These are phyloP conservation scores for Pseudonitzschia multiseries DNA, from an alignment of 108 stramenopile species.

Conservation along the genomic window DNA sequence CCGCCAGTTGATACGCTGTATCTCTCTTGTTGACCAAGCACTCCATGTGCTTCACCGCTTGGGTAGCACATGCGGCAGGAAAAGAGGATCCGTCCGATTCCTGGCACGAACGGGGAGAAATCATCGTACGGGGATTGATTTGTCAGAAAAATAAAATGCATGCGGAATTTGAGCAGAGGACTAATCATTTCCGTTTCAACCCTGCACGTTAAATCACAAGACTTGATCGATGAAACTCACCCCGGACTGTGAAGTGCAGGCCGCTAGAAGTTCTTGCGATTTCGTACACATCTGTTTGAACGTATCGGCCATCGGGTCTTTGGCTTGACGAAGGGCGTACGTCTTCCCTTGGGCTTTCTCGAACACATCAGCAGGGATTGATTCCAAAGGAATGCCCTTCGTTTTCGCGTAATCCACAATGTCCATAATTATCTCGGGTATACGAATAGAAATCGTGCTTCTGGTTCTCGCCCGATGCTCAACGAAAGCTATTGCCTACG, in stretches of 20 bases:
- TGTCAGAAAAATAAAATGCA: background rate
- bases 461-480: too few species aligned
- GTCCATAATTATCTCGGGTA: conserved; percentile 3
- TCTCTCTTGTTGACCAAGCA: conserved; percentile 34
- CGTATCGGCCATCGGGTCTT: conserved; percentile 13
- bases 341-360: conserved; percentile 7
- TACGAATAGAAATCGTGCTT: background rate
- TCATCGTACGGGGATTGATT: background rate
- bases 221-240: background rate
- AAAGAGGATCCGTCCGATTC: conserved; percentile 5
- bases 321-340: conserved; percentile 8
- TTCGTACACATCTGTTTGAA: conserved; percentile 14
- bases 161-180: background rate
- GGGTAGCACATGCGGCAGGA: conserved; percentile 30
- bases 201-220: too few species aligned
- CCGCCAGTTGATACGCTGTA: conserved; percentile 28
- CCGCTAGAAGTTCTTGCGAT: conserved; percentile 5
- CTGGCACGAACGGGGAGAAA: background rate
- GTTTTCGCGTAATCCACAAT: conserved; percentile 9
- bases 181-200: too few species aligned
- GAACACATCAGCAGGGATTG: conserved; percentile 16
- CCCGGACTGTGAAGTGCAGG: conserved; percentile 3
- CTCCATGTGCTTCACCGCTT: conserved; percentile 36
- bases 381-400: conserved; percentile 17
- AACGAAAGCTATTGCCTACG: too few species aligned